These are phyloP conservation scores for Phyllosticta citribraziliensis DNA, from an alignment of 2,329 filamentous ascomycete genomes.

Conservation along the genomic window DNA sequence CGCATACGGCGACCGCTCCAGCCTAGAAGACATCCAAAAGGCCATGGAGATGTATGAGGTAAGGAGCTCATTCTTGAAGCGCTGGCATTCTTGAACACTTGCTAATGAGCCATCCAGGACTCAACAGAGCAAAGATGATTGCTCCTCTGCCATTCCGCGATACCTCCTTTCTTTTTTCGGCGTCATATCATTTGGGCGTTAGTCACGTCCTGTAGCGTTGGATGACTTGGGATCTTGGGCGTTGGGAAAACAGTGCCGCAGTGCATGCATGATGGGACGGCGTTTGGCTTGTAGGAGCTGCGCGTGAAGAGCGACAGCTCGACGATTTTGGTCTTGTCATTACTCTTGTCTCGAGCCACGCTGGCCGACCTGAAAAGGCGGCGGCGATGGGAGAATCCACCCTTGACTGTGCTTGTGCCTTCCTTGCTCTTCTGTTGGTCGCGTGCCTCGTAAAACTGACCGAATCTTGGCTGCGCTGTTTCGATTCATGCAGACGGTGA, in stretches of 20 bases:
- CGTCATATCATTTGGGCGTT: background rate
- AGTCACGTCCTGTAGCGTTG: background rate
- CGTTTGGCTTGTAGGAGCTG: background rate
- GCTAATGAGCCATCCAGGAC: background rate
- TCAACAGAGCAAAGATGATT: background rate
- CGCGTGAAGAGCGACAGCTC: background rate
- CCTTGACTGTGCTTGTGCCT: background rate
- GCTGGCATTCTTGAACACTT: no score
- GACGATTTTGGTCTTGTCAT: background rate
- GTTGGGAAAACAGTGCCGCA: background rate
- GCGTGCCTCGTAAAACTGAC: background rate
- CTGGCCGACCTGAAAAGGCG: background rate
- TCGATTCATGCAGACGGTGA: background rate
- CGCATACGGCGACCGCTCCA: constrained; percentile 7
- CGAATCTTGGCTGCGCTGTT: no score
- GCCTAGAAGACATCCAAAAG: constrained; percentile 9
- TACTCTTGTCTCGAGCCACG: background rate
- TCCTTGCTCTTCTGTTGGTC: background rate
- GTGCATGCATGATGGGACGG: background rate
- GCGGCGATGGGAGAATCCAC: background rate
- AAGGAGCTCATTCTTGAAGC: background rate
- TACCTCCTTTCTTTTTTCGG: constrained; percentile 26
- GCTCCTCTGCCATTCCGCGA: no score
- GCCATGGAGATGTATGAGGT: constrained; percentile 11
- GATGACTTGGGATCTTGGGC: background rate